Evolutionary conservation across 169 alveolate genomes (phyloP).

Genomic region (Plasmodium blacklocki): DNA sequence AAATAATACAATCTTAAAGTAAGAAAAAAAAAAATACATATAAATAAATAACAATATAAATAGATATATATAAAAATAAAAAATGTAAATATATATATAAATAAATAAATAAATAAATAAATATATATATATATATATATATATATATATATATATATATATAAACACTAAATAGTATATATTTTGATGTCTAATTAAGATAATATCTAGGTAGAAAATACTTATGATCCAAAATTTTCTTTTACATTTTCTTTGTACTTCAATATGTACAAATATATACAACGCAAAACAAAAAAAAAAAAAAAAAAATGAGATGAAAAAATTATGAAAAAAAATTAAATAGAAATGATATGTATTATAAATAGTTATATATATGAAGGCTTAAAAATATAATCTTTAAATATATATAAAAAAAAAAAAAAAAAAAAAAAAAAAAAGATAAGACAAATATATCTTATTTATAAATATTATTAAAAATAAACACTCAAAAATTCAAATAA

Average conservation of each 20-base stretch:
- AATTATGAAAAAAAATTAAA: too few species aligned
- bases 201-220: background rate
- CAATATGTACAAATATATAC: background rate
- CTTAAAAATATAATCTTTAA: constrained; percentile 1
- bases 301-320: too few species aligned
- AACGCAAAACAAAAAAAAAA: background rate
- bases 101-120: too few species aligned
- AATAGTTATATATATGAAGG: constrained; percentile 1
- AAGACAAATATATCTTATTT: background rate
- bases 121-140: too few species aligned
- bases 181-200: too few species aligned
- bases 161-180: too few species aligned
- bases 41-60: too few species aligned
- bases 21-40: too few species aligned
- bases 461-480: constrained; percentile 10
- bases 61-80: too few species aligned
- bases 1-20: too few species aligned
- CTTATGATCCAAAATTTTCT: background rate
- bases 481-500: constrained; percentile 1
- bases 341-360: background rate
- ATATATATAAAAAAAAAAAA: background rate
- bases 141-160: too few species aligned
- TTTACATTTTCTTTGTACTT: background rate
- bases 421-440: constrained; percentile 5
- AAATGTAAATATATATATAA: too few species aligned